Evolutionary conservation across 768 basidiomycete species (phyloP).

Genomic region (Psilocybe sp.): DNA sequence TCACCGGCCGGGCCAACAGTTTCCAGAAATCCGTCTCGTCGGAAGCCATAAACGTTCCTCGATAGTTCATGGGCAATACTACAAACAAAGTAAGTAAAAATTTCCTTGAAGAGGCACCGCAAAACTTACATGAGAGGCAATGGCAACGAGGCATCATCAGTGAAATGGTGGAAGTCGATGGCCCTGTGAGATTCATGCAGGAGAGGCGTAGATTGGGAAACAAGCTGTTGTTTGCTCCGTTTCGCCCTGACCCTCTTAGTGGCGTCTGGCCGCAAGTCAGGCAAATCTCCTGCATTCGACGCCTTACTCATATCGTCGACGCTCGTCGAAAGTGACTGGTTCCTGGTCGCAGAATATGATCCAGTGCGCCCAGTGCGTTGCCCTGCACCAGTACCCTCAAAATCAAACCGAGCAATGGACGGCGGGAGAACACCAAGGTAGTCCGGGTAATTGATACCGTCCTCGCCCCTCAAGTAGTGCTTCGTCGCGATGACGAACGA

Average conservation of each 20-base stretch:
- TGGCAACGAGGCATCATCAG: conserved; percentile 64
- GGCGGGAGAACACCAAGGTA: conserved; percentile 64
- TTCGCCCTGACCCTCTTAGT: conserved; percentile 71
- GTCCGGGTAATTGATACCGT: conserved; percentile 69
- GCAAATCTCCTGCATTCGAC: conserved; percentile 31
- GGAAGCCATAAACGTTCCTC: conserved; percentile 66
- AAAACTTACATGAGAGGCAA: conserved; percentile 71
- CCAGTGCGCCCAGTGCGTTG: conserved; percentile 21
- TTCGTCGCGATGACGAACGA: conserved; percentile 75
- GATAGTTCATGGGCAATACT: conserved; percentile 84
- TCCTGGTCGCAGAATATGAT: conserved; percentile 42
- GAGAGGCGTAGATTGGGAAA: conserved; percentile 57
- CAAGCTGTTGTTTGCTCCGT: conserved; percentile 59
- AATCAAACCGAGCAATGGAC: conserved; percentile 48
- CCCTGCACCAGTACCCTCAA: conserved; percentile 37
- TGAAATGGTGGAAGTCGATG: conserved; percentile 58
- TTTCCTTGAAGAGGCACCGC: background rate
- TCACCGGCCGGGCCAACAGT: conserved; percentile 85
- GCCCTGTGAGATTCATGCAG: conserved; percentile 52
- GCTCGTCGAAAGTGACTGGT: conserved; percentile 23
- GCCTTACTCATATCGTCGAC: conserved; percentile 21
- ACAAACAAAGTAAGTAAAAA: background rate
- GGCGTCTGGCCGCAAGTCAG: conserved; percentile 41
- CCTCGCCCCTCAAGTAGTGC: conserved; percentile 83
- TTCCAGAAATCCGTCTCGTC: conserved; percentile 80